These are phyloP conservation scores for Lipomyces starkeyi DNA, from an alignment of 805 yeast genomes.

Conservation along the genomic window DNA sequence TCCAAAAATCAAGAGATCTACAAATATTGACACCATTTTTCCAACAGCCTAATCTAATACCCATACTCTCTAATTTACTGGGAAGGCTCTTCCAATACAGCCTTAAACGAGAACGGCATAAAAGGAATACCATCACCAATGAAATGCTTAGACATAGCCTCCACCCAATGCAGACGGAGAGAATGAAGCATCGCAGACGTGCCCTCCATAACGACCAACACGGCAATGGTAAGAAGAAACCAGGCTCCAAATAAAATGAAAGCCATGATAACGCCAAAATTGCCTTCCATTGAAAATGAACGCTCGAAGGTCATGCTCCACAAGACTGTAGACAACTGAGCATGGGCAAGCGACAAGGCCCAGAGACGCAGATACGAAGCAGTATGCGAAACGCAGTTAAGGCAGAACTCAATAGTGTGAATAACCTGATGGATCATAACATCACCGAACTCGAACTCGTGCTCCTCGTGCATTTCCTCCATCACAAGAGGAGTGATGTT, in stretches of 20 bases:
- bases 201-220: conserved; percentile 96
- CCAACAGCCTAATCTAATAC: background rate
- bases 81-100: conserved; percentile 39
- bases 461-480: conserved; percentile 57
- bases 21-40: background rate
- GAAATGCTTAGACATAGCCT: conserved; percentile 96
- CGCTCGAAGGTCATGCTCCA: conserved; percentile 94
- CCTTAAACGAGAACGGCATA: conserved; percentile 78
- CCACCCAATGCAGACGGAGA: conserved; percentile 99
- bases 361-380: conserved; percentile 95
- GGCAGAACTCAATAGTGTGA: conserved; percentile 96
- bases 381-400: conserved; percentile 97
- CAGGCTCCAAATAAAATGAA: conserved; percentile 90
- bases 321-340: conserved; percentile 90
- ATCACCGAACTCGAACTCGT: conserved; percentile 81
- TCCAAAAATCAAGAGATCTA: background rate
- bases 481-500: conserved; percentile 44
- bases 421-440: conserved; percentile 96
- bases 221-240: conserved; percentile 89
- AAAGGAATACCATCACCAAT: conserved; percentile 95
- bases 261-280: conserved; percentile 70
- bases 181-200: conserved; percentile 99
- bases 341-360: conserved; percentile 97
- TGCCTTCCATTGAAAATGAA: conserved; percentile 72
- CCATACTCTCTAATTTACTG: conserved; percentile 10